Percentiles rank a stretch among this genome's conserved stretches.
Conservation (phyloP, 768 basidiomycete species). For the Cyclocybe aegerita region DNA sequence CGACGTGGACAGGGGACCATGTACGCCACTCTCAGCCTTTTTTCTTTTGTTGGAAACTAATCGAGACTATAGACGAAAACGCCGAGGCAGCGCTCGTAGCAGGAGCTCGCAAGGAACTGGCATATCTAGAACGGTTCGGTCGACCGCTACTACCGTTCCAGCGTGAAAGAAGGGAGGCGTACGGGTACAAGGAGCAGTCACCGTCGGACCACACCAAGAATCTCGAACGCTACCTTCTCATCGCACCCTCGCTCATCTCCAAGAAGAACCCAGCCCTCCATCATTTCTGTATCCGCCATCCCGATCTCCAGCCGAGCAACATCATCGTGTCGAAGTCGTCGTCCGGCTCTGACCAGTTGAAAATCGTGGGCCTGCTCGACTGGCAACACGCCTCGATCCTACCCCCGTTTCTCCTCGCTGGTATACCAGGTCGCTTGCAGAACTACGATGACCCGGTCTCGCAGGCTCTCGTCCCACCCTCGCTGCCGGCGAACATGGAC, state of each 20-base stretch:
- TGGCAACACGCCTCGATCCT: constrained; percentile 59
- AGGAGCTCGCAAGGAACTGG: constrained; percentile 46
- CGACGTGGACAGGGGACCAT: constrained; percentile 48
- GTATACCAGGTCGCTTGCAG: constrained; percentile 43
- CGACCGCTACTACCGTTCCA: constrained; percentile 45
- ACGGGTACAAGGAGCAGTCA: constrained; percentile 42
- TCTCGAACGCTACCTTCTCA: constrained; percentile 45
- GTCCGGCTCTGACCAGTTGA: constrained; percentile 34
- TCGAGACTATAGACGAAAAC: constrained; percentile 39
- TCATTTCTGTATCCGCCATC: constrained; percentile 51
- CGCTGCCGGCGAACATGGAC: constrained; percentile 42
- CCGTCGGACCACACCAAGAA: constrained; percentile 47
- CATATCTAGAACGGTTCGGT: constrained; percentile 48
- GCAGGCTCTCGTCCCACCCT: constrained; percentile 38
- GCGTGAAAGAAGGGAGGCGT: constrained; percentile 40
- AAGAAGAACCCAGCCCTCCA: constrained; percentile 35
- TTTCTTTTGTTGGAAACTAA: constrained; percentile 25
- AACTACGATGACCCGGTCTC: constrained; percentile 47
- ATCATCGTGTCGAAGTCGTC: constrained; percentile 48
- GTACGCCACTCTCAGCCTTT: constrained; percentile 34
- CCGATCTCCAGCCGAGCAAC: constrained; percentile 50
- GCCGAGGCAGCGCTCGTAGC: constrained; percentile 41
- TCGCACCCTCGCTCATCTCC: constrained; percentile 44
- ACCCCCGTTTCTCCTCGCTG: constrained; percentile 48
- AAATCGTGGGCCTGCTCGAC: constrained; percentile 46